phyloP scores from a whole-genome alignment of 257 asterid species.

The Nicotiana paniculata region DNA sequence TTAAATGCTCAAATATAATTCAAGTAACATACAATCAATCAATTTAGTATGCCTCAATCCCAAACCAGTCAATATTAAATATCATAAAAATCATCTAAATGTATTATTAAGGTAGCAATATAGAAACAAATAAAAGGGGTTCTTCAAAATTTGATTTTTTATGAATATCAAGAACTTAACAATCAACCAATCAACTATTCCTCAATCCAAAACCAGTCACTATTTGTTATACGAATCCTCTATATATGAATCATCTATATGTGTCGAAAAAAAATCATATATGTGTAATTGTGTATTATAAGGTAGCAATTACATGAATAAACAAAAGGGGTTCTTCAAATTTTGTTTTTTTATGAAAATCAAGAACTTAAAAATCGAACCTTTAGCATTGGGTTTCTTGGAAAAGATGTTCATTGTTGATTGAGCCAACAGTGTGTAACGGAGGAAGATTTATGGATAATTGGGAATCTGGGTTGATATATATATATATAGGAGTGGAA shows the following conservation, averaged over 20 bases:
- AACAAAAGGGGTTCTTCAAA: background rate
- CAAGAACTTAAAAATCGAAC: conserved; percentile 18
- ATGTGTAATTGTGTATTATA: background rate
- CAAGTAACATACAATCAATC: too few species aligned
- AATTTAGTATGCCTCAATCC: too few species aligned
- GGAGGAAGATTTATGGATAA: background rate
- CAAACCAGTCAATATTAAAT: too few species aligned
- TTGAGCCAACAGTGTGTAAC: background rate
- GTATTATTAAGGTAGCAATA: too few species aligned
- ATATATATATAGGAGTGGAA: too few species aligned
- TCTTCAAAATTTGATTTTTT: background rate
- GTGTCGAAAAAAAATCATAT: too few species aligned
- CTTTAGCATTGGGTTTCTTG: conserved; percentile 83
- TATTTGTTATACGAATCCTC: background rate
- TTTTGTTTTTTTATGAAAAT: background rate
- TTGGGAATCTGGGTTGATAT: background rate
- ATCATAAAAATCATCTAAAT: too few species aligned
- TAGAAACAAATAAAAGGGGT: background rate
- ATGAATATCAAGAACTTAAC: background rate
- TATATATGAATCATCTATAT: background rate
- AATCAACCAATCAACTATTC: background rate
- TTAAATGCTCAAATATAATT: too few species aligned
- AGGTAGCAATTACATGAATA: conserved; percentile 10
- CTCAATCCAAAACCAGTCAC: background rate
- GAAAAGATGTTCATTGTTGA: conserved; percentile 61